A percentile compares a stretch with the other conserved stretches of the same genome.
phyloP scores from a whole-genome alignment of 148 eudicot species.

The Rhododendron ferrugineum region DNA sequence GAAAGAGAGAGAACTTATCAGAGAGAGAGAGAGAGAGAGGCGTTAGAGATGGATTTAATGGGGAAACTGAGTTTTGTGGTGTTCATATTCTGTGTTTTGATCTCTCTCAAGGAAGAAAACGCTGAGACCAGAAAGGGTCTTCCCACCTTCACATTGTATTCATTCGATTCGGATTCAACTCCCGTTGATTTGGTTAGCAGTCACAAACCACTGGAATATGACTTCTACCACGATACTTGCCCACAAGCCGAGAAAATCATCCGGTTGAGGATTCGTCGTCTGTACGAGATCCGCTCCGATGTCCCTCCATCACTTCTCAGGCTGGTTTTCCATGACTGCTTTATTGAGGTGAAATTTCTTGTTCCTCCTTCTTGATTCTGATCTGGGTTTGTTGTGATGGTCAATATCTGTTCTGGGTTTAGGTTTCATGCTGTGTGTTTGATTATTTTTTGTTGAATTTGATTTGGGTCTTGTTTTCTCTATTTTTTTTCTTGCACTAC shows the following conservation, averaged over 20 bases:
- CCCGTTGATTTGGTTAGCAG: neutral
- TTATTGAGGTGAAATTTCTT: neutral
- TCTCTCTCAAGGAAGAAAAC: constrained; percentile 27
- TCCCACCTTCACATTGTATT: neutral
- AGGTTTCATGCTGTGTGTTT: neutral
- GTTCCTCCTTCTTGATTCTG: neutral
- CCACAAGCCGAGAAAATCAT: constrained; percentile 46
- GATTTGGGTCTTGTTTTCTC: neutral
- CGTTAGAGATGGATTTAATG: constrained; percentile 21
- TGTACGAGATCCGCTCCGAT: constrained; percentile 15
- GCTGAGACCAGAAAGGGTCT: constrained; percentile 13
- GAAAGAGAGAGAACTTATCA: neutral
- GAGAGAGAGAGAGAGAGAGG: neutral
- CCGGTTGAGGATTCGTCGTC: constrained; percentile 28
- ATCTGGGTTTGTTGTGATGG: neutral
- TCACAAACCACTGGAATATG: constrained; percentile 23
- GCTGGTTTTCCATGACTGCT: constrained; percentile 61
- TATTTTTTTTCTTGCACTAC: neutral
- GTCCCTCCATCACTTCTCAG: constrained; percentile 46
- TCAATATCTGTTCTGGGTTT: neutral
- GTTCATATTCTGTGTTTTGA: constrained; percentile 23
- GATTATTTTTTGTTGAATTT: neutral
- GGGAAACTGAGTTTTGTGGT: constrained; percentile 26
- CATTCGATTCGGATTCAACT: neutral
- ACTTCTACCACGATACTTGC: constrained; percentile 46